Conservation (phyloP, 2,329 filamentous ascomycete species). For the Tolypocladium guangdongense region DNA sequence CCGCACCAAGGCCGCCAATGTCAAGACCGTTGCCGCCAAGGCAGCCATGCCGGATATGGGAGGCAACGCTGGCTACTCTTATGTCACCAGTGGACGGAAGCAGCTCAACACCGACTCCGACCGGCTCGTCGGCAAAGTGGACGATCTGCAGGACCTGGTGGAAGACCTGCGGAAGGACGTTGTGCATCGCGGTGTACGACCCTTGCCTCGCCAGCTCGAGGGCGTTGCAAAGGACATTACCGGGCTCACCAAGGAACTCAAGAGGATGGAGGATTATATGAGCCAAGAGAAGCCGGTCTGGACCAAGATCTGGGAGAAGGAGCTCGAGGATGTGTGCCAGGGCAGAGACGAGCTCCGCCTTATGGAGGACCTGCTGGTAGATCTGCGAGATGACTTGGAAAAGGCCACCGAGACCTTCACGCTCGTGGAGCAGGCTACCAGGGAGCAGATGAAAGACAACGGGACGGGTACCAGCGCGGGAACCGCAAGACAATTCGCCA, state of each 20-base stretch:
- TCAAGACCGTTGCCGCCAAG: constrained; percentile 67
- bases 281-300: constrained; percentile 87
- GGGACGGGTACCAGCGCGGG: constrained; percentile 39
- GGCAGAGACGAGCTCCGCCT: constrained; percentile 90
- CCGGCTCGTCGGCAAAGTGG: constrained; percentile 79
- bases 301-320: constrained; percentile 99
- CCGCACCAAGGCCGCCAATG: constrained; percentile 66
- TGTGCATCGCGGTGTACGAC: constrained; percentile 82
- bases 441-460: constrained; percentile 80
- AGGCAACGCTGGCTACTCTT: constrained; percentile 69
- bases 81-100: constrained; percentile 82
- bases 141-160: constrained; percentile 93
- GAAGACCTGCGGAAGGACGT: constrained; percentile 97
- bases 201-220: constrained; percentile 82
- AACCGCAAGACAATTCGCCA: constrained; percentile 45
- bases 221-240: constrained; percentile 80
- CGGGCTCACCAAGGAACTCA: constrained; percentile 70
- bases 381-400: constrained; percentile 88
- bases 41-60: constrained; percentile 60
- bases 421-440: constrained; percentile 94
- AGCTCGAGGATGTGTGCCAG: constrained; percentile 89
- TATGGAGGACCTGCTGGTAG: constrained; percentile 88
- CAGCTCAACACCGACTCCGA: constrained; percentile 79
- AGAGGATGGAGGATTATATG: constrained; percentile 89
- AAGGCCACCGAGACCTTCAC: constrained; percentile 90